A percentile compares a stretch with the other conserved stretches of the same genome.
Conservation (phyloP, 768 basidiomycete genomes). For the Hygrocybe punicea region DNA sequence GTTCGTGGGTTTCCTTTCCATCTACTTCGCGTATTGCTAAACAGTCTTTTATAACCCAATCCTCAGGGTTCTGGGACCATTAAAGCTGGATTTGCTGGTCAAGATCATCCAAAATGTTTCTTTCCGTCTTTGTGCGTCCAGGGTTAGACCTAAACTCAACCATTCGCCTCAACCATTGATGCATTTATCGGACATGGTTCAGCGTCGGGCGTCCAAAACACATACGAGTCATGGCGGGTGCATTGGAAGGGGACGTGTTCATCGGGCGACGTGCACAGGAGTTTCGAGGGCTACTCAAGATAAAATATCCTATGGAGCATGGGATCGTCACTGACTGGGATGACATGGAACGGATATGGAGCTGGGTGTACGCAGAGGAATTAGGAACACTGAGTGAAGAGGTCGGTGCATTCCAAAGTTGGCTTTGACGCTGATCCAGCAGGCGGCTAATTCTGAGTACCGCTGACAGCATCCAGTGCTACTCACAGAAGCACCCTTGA, state of each 20-base stretch:
- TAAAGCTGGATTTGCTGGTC: conserved; percentile 98
- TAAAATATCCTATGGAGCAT: conserved; percentile 99
- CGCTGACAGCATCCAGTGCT: conserved; percentile 89
- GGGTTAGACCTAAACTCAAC: conserved; percentile 29
- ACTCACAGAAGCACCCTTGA: conserved; percentile 94
- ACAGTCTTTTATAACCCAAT: conserved; percentile 18
- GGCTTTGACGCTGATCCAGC: conserved; percentile 15
- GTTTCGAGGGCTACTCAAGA: conserved; percentile 90
- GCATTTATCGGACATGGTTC: conserved; percentile 22
- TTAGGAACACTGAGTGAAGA: conserved; percentile 95
- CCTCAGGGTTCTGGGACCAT: conserved; percentile 95
- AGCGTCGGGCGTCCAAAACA: conserved; percentile 98
- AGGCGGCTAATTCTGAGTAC: conserved; percentile 1
- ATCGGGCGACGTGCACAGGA: conserved; percentile 96
- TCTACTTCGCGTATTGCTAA: conserved; percentile 18
- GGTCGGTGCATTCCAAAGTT: conserved; percentile 45
- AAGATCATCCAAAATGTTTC: conserved; percentile 99
- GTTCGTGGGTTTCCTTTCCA: conserved; percentile 44
- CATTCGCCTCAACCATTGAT: conserved; percentile 17
- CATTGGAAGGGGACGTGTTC: conserved; percentile 93
- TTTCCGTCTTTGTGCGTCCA: conserved; percentile 94
- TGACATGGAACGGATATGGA: conserved; percentile 99
- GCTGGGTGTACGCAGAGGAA: conserved; percentile 95
- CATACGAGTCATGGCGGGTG: conserved; percentile 96
- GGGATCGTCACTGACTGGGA: conserved; percentile 99